Evolutionary conservation across 805 yeast species (phyloP), one percentile per base, ranked within the genome.

Genomic region (Candida parachauliodes): DNA sequence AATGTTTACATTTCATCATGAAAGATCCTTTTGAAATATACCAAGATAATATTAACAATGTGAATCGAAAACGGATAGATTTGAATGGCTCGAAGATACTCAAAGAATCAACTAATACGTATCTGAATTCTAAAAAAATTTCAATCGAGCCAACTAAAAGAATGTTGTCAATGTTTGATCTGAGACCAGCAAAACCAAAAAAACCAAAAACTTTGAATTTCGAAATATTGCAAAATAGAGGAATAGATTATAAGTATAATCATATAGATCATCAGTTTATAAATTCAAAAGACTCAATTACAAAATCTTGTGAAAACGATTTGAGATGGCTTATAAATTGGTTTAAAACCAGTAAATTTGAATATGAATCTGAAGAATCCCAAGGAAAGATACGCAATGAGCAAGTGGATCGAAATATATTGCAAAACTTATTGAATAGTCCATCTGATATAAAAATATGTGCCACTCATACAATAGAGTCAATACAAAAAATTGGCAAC

Each of bases 1-100:
- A 21, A 8, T 31, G 21, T 30, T 37, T 37, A 19, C 14, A 35
- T 26, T 28, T 25, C 22, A 20, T 20, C 11, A 30, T 31, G 34
- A 36, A 36, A 32, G 42, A 39, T 24, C 20, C 42, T 5, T 39
- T 39, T 18, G 34, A 39, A 31, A 22, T 33, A 21, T 39, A 34
- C 26, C 34, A 35, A 29, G 30, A 39, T 12, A 39, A 34, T 8
- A 15, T 32, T 17, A 28, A 28, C 14, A 28, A 28, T 6, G 14
- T 15, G 15, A 39, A 34, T 25, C 23, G 33, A 14, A 25, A 24
- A 17, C 34, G 33, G 18, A 39, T 14, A 27, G 24, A 19, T 8
- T 6, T 10, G n/a, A 26, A 32, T 8, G n/a, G n/a, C n/a, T 9
- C 25, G 19, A 6, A n/a, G 19, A 12, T 17, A 8, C 26, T 28